Percentiles rank a stretch among this genome's conserved stretches.
phyloP scores from a whole-genome alignment of 768 basidiomycete species.

The Rhizopogon rudus region DNA sequence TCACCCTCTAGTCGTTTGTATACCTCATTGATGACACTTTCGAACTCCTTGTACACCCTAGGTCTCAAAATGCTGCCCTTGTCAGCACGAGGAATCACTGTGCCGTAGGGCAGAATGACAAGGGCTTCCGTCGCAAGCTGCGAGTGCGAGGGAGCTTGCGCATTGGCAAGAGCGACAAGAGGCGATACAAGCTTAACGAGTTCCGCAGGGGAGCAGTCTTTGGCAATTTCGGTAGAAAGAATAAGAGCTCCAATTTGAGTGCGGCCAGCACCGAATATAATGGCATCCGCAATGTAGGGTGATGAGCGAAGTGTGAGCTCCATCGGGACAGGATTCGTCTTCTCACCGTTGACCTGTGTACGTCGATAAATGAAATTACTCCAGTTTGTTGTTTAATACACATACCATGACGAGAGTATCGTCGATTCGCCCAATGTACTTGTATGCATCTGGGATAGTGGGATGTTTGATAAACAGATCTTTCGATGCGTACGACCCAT shows the following conservation, averaged over 20 bases:
- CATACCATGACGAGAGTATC: constrained; percentile 43
- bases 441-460: constrained; percentile 34
- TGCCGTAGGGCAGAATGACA: constrained; percentile 41
- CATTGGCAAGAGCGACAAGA: constrained; percentile 46
- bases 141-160: constrained; percentile 47
- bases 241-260: constrained; percentile 48
- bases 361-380: constrained; percentile 12
- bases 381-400: background rate
- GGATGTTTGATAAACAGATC: constrained; percentile 50
- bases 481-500: constrained; percentile 51
- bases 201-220: constrained; percentile 20
- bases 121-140: constrained; percentile 46
- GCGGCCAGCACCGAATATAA: constrained; percentile 47
- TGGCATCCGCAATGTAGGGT: constrained; percentile 43
- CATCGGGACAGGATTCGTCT: constrained; percentile 53
- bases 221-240: constrained; percentile 39
- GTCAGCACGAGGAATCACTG: constrained; percentile 45
- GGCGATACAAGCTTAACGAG: constrained; percentile 32
- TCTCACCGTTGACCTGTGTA: constrained; percentile 40
- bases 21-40: constrained; percentile 34
- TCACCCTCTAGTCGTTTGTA: constrained; percentile 41
- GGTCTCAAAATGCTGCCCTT: constrained; percentile 48
- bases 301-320: constrained; percentile 45
- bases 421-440: constrained; percentile 49
- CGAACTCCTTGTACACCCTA: constrained; percentile 47